Conservation (phyloP, 2,329 filamentous ascomycete genomes). For the Venturia aucupariae region DNA sequence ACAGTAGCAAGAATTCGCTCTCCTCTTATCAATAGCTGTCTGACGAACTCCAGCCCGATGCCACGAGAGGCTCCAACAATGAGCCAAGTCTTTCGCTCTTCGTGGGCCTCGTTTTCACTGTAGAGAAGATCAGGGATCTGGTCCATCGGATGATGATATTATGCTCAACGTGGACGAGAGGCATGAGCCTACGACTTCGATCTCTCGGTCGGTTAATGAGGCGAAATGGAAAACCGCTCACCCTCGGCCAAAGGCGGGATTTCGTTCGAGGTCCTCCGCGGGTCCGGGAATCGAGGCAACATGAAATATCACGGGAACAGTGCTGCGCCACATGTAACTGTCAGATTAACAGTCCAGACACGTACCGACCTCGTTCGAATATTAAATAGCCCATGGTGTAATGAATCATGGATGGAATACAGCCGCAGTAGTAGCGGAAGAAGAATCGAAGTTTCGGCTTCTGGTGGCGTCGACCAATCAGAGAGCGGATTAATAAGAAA, state of each 20-base stretch:
- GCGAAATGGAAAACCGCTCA: background rate
- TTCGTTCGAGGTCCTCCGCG: background rate
- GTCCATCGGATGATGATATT: slow-evolving; percentile 27
- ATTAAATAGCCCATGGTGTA: background rate
- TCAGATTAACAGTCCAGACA: background rate
- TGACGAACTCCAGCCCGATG: slow-evolving; percentile 44
- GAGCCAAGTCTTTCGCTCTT: slow-evolving; percentile 28
- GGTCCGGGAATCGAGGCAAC: background rate
- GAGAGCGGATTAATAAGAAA: background rate
- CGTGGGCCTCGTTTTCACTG: slow-evolving; percentile 20
- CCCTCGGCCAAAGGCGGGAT: background rate
- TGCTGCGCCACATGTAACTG: background rate
- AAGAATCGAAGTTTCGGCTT: too few relatives aligned
- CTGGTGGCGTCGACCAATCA: too few relatives aligned
- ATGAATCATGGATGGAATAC: too few relatives aligned
- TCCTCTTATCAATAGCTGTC: slow-evolving; percentile 38
- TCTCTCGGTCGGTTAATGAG: background rate
- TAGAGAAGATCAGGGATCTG: slow-evolving; percentile 35
- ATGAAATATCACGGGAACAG: background rate
- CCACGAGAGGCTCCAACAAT: slow-evolving; percentile 39
- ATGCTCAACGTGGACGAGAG: background rate
- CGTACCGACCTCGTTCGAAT: background rate
- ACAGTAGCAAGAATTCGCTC: slow-evolving; percentile 45
- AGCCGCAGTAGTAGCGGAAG: too few relatives aligned
- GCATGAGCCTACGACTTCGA: background rate